phyloP scores from a whole-genome alignment of 2,329 filamentous ascomycete genomes.

The Truncatella angustata region DNA sequence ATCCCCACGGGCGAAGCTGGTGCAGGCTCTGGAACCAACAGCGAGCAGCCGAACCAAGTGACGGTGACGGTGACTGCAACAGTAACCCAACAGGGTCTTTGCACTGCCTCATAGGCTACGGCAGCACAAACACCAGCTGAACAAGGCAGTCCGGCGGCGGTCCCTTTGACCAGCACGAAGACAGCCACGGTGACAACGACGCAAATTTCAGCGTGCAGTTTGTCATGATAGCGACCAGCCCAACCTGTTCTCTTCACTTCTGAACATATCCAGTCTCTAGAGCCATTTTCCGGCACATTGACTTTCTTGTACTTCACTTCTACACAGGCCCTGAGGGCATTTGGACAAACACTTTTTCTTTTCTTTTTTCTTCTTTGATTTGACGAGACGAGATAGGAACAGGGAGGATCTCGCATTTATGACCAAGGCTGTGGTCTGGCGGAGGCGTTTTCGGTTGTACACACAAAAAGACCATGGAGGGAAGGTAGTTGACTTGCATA shows the following conservation, averaged over 20 bases:
- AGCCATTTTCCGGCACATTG: constrained; percentile 8
- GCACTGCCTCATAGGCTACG: constrained; percentile 15
- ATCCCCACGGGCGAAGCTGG: not conserved
- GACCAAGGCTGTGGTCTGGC: constrained; percentile 10
- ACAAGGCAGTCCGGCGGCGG: constrained; percentile 3
- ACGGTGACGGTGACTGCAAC: constrained; percentile 28
- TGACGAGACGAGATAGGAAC: constrained; percentile 14
- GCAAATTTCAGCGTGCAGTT: constrained; percentile 10
- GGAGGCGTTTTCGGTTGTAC: constrained; percentile 11
- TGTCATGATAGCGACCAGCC: constrained; percentile 11
- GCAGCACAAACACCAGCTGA: constrained; percentile 8
- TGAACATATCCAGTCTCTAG: constrained; percentile 11
- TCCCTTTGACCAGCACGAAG: constrained; percentile 10
- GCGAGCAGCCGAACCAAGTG: constrained; percentile 12
- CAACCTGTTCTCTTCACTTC: constrained; percentile 14
- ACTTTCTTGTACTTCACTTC: constrained; percentile 23
- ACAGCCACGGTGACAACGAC: constrained; percentile 14
- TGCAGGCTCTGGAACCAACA: constrained; percentile 11
- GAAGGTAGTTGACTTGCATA: not conserved
- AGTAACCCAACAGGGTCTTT: constrained; percentile 24
- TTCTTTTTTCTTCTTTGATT: constrained; percentile 12
- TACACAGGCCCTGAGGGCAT: constrained; percentile 27
- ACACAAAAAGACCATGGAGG: constrained; percentile 4
- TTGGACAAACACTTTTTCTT: constrained; percentile 17
- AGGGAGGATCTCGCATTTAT: constrained; percentile 12